Evolutionary conservation across 495 filamentous ascomycete genomes (phyloP).

Genomic region (Aspergillus saccharolyticus): DNA sequence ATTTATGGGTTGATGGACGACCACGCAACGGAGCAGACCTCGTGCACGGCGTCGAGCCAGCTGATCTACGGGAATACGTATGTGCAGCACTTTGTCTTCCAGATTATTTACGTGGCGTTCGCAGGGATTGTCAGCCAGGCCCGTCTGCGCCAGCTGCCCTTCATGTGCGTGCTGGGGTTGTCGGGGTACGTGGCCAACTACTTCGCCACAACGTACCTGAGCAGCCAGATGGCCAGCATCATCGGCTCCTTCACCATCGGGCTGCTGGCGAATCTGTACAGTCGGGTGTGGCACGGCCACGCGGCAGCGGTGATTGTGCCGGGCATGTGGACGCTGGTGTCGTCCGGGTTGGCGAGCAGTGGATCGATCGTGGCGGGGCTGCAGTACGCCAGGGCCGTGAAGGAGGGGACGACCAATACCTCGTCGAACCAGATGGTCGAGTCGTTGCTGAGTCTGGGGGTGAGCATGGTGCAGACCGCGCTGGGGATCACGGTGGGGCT

Average conservation of each 20-base stretch:
- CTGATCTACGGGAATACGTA: slow-evolving; percentile 42
- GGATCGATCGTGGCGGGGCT: slow-evolving; percentile 80
- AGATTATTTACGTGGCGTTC: slow-evolving; percentile 72
- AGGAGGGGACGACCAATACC: slow-evolving; percentile 44
- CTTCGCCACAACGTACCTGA: slow-evolving; percentile 66
- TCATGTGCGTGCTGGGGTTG: slow-evolving; percentile 78
- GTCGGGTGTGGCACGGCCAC: slow-evolving; percentile 72
- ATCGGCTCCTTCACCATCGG: slow-evolving; percentile 85
- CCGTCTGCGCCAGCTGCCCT: slow-evolving; percentile 82
- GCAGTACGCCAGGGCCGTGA: slow-evolving; percentile 70
- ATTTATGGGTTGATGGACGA: slow-evolving; percentile 79
- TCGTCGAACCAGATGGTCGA: slow-evolving; percentile 35
- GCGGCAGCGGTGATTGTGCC: slow-evolving; percentile 87
- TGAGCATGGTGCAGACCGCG: slow-evolving; percentile 84
- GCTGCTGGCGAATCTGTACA: slow-evolving; percentile 81
- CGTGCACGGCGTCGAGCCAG: slow-evolving; percentile 50
- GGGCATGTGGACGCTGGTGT: slow-evolving; percentile 91
- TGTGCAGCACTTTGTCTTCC: slow-evolving; percentile 53
- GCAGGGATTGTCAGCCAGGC: slow-evolving; percentile 84
- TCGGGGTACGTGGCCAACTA: slow-evolving; percentile 79
- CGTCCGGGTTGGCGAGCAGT: slow-evolving; percentile 76
- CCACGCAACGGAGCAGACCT: slow-evolving; percentile 64
- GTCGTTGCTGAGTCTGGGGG: slow-evolving; percentile 70
- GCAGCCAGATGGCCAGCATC: slow-evolving; percentile 71
- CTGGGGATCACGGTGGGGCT: slow-evolving; percentile 92